These are phyloP conservation scores for Schizosaccharomyces cryophilus DNA, from an alignment of 805 yeast species.

Conservation along the genomic window DNA sequence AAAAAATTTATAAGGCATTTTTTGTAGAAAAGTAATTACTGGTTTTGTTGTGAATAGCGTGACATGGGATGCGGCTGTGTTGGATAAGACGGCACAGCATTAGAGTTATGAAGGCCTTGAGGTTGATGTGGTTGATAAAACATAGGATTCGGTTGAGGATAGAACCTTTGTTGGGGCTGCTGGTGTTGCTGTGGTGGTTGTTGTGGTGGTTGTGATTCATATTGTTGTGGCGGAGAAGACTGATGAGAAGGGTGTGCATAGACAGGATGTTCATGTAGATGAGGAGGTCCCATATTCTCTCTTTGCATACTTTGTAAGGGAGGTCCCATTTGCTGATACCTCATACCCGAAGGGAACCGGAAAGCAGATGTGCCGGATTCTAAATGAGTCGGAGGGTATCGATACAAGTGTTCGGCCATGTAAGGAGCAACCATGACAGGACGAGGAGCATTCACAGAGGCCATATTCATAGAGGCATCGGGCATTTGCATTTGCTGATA, in stretches of 20 bases:
- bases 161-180: background rate
- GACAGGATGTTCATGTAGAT: background rate
- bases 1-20: background rate
- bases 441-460: background rate
- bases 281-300: background rate
- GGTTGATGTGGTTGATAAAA: background rate
- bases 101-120: background rate
- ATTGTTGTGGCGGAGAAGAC: background rate
- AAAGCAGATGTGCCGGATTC: background rate
- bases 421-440: background rate
- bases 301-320: background rate
- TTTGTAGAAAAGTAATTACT: background rate
- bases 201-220: background rate
- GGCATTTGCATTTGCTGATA: background rate
- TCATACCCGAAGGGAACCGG: background rate
- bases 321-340: background rate
- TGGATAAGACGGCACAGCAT: background rate
- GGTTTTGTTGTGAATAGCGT: background rate
- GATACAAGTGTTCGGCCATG: background rate
- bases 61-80: background rate
- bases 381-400: background rate
- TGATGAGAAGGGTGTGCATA: background rate
- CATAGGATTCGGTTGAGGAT: background rate
- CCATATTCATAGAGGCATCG: background rate
- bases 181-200: background rate